Percentiles rank a stretch among this genome's conserved stretches.
Evolutionary conservation across 108 stramenopile species (phyloP).

Genomic region (Skeletonema costatum): DNA sequence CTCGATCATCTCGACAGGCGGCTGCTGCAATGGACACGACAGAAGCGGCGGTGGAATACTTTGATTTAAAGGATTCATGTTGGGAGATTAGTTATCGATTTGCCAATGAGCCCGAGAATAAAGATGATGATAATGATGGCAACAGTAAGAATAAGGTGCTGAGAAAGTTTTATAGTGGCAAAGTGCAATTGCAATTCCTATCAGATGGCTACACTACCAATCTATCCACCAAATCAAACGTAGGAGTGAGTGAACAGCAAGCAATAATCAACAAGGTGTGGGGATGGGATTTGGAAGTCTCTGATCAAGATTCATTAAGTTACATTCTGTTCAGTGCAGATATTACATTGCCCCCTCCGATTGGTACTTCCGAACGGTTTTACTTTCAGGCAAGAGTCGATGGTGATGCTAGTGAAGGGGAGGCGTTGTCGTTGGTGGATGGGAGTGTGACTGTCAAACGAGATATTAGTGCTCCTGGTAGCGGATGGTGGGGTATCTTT

Average conservation of each 20-base stretch:
- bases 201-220: slow-evolving; percentile 60
- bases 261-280: slow-evolving; percentile 52
- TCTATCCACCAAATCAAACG: not conserved
- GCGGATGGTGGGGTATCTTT: slow-evolving; percentile 61
- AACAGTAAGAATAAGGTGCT: not conserved
- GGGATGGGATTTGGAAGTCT: slow-evolving; percentile 72
- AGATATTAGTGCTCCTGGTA: slow-evolving; percentile 42
- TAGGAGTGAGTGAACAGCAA: not conserved
- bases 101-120: slow-evolving; percentile 45
- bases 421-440: slow-evolving; percentile 41
- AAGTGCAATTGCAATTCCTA: slow-evolving; percentile 49
- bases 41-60: slow-evolving; percentile 6
- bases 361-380: slow-evolving; percentile 31
- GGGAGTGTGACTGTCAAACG: slow-evolving; percentile 70
- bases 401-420: not conserved
- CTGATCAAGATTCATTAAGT: slow-evolving; percentile 46
- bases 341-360: slow-evolving; percentile 40
- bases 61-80: slow-evolving; percentile 23
- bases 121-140: slow-evolving; percentile 32
- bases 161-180: slow-evolving; percentile 52
- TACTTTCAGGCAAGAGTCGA: slow-evolving; percentile 63
- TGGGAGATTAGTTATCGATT: slow-evolving; percentile 57
- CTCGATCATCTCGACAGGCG: not conserved
- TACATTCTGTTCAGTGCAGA: slow-evolving; percentile 69
- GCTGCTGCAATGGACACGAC: not conserved